phyloP scores from a whole-genome alignment of 192 early-diverging fungal species.

The Ramicandelaber brevisporus region DNA sequence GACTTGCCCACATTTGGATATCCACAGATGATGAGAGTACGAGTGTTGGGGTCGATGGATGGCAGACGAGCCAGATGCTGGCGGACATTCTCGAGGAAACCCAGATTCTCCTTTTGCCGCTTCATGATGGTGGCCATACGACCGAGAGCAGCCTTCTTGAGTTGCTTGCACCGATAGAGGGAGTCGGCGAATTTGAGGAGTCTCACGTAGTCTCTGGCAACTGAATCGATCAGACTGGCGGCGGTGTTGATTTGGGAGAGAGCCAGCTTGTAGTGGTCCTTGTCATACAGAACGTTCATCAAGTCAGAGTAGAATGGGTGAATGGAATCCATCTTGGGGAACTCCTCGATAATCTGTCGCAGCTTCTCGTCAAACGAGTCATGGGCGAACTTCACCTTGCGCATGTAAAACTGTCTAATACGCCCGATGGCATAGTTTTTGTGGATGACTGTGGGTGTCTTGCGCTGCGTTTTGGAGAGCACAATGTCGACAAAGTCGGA shows the following conservation, averaged over 20 bases:
- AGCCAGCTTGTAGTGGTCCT: slow-evolving; percentile 99
- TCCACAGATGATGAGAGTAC: slow-evolving; percentile 94
- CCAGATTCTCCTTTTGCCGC: slow-evolving; percentile 88
- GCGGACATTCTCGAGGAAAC: slow-evolving; percentile 95
- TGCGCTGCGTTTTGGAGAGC: slow-evolving; percentile 94
- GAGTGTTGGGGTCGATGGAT: slow-evolving; percentile 98
- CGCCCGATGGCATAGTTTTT: slow-evolving; percentile 91
- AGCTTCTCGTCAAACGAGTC: slow-evolving; percentile 92
- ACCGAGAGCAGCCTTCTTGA: slow-evolving; percentile 95
- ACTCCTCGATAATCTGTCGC: slow-evolving; percentile 74
- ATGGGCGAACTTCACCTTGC: slow-evolving; percentile 99
- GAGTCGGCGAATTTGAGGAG: slow-evolving; percentile 99
- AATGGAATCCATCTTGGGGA: slow-evolving; percentile 96
- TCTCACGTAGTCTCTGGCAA: slow-evolving; percentile 92
- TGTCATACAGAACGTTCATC: slow-evolving; percentile 99
- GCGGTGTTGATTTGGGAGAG: slow-evolving; percentile 96
- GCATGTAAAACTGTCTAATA: slow-evolving; percentile 97
- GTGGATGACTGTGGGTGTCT: slow-evolving; percentile 88
- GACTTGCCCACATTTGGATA: slow-evolving; percentile 99
- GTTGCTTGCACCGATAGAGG: slow-evolving; percentile 95
- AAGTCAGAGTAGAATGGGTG: slow-evolving; percentile 99
- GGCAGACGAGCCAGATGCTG: slow-evolving; percentile 98
- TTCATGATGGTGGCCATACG: slow-evolving; percentile 99
- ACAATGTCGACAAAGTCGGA: slow-evolving; percentile 94
- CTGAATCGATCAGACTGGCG: slow-evolving; percentile 83